Evolutionary conservation across 768 basidiomycete species (phyloP).

Genomic region (Paxillus rubicundulus): DNA sequence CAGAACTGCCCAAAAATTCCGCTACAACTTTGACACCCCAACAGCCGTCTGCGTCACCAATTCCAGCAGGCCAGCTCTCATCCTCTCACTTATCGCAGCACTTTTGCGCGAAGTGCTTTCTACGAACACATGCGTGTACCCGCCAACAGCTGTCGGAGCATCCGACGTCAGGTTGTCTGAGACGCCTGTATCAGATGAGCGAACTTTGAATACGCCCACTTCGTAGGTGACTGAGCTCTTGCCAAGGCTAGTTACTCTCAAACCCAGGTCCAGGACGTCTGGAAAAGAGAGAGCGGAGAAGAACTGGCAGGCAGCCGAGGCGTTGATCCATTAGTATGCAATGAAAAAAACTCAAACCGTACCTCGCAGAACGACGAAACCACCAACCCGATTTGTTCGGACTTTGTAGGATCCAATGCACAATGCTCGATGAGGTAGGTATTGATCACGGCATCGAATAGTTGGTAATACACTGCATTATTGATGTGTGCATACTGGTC

Average conservation of each 20-base stretch:
- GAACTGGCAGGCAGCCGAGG: constrained; percentile 44
- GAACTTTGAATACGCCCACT: constrained; percentile 64
- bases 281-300: constrained; percentile 75
- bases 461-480: constrained; percentile 77
- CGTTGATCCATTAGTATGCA: too few relatives aligned
- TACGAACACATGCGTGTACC: constrained; percentile 86
- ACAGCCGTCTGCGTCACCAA: background rate
- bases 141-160: constrained; percentile 43
- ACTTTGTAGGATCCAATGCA: constrained; percentile 48
- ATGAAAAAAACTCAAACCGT: constrained; percentile 2
- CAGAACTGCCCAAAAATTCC: background rate
- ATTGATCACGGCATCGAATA: constrained; percentile 82
- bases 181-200: constrained; percentile 18
- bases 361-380: constrained; percentile 75
- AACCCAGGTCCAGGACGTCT: constrained; percentile 62
- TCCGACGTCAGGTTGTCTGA: constrained; percentile 7
- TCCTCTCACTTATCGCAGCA: constrained; percentile 40
- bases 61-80: constrained; percentile 44
- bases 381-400: constrained; percentile 68
- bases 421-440: constrained; percentile 72
- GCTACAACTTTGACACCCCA: constrained; percentile 21
- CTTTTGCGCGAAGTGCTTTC: constrained; percentile 58
- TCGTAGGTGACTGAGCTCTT: constrained; percentile 78
- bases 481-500: constrained; percentile 84
- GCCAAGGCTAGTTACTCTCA: constrained; percentile 66